phyloP scores from a whole-genome alignment of 306 rosid genomes.

The Lathyrus aphaca region DNA sequence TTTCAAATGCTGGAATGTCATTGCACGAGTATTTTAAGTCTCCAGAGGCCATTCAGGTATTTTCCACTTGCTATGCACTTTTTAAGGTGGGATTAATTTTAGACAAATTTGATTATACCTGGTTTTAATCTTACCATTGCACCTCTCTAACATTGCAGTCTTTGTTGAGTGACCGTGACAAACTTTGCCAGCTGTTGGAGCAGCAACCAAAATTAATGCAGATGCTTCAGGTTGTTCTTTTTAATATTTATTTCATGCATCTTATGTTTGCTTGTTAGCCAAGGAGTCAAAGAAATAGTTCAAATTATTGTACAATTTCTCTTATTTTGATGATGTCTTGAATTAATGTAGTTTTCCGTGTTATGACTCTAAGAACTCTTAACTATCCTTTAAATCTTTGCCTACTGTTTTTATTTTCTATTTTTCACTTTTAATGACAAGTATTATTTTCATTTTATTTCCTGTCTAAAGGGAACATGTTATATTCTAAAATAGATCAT shows the following conservation, averaged over 20 bases:
- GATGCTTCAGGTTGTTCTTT: constrained; percentile 86
- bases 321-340: constrained; percentile 1
- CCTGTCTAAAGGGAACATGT: neutral
- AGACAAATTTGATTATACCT: constrained; percentile 15
- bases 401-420: neutral
- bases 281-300: neutral
- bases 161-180: constrained; percentile 83
- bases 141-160: constrained; percentile 66
- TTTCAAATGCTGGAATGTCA: constrained; percentile 75
- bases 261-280: constrained; percentile 14
- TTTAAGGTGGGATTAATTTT: neutral
- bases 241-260: constrained; percentile 18
- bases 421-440: neutral
- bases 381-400: neutral
- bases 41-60: constrained; percentile 97
- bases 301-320: constrained; percentile 3
- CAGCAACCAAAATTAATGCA: constrained; percentile 98
- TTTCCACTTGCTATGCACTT: constrained; percentile 1
- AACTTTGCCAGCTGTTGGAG: constrained; percentile 97
- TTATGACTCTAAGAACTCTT: neutral
- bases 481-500: neutral
- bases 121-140: constrained; percentile 25
- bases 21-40: constrained; percentile 88
- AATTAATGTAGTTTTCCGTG: neutral
- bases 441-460: neutral